phyloP scores from a whole-genome alignment of 768 basidiomycete genomes.

The Daedaleopsis sinensis region DNA sequence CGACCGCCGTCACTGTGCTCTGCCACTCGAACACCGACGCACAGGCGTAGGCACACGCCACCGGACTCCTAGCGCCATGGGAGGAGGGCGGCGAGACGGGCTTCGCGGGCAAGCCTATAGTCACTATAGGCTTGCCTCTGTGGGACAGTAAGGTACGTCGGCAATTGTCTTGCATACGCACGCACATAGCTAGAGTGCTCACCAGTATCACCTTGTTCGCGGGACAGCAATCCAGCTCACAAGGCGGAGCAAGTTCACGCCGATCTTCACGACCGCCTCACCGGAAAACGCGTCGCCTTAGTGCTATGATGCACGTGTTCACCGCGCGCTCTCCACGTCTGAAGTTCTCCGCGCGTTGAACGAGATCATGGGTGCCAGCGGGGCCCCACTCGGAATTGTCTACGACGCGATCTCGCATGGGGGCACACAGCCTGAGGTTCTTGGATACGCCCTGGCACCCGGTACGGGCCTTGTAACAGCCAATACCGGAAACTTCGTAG shows the following conservation, averaged over 20 bases:
- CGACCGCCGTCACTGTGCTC: constrained; percentile 41
- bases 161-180: background rate
- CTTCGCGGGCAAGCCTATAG: constrained; percentile 28
- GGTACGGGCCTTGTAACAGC: constrained; percentile 24
- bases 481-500: constrained; percentile 3
- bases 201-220: background rate
- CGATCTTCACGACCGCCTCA: constrained; percentile 34
- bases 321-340: constrained; percentile 20
- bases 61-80: constrained; percentile 26
- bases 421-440: constrained; percentile 28
- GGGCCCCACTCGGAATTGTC: constrained; percentile 25
- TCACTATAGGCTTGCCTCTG: constrained; percentile 32
- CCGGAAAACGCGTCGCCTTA: constrained; percentile 21
- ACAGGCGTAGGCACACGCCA: constrained; percentile 10
- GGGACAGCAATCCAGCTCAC: constrained; percentile 30
- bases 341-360: constrained; percentile 12
- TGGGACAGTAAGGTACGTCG: constrained; percentile 33
- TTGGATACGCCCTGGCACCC: constrained; percentile 27
- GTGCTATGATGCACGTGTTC: constrained; percentile 31
- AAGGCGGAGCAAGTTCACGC: constrained; percentile 28
- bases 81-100: constrained; percentile 24
- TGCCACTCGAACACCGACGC: constrained; percentile 27
- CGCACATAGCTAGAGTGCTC: background rate
- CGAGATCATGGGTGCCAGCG: constrained; percentile 20
- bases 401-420: constrained; percentile 28